Percentiles rank a stretch among this genome's conserved stretches.
Evolutionary conservation across 2,329 filamentous ascomycete species (phyloP).

Genomic region (Fusarium irregulare): DNA sequence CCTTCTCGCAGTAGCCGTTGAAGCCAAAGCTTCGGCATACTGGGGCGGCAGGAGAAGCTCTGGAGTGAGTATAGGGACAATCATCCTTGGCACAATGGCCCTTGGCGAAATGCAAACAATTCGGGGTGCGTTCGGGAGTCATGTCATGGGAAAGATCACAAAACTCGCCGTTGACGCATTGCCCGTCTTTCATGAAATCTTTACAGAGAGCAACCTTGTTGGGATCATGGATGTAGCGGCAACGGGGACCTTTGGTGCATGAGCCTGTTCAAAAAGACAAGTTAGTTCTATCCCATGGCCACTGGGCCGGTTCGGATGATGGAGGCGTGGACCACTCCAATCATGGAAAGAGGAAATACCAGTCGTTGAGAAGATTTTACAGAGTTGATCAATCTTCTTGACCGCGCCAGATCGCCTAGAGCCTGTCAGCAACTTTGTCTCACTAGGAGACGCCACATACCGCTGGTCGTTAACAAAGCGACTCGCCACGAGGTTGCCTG

Average conservation of each 20-base stretch:
- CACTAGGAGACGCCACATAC: constrained; percentile 62
- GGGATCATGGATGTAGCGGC: constrained; percentile 85
- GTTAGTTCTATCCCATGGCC: constrained; percentile 61
- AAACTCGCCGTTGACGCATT: constrained; percentile 78
- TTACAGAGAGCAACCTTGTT: constrained; percentile 92
- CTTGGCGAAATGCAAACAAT: constrained; percentile 89
- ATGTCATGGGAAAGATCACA: constrained; percentile 94
- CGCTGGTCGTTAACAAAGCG: constrained; percentile 79
- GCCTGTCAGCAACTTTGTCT: constrained; percentile 53
- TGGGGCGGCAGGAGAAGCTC: constrained; percentile 78
- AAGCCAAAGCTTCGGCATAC: constrained; percentile 88
- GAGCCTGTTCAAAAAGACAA: constrained; percentile 69
- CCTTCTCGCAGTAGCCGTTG: constrained; percentile 89
- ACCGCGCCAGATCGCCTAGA: constrained; percentile 63
- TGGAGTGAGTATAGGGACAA: constrained; percentile 88
- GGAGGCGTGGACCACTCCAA: constrained; percentile 38
- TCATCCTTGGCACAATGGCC: constrained; percentile 88
- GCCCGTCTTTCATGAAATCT: constrained; percentile 81
- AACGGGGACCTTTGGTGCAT: constrained; percentile 83
- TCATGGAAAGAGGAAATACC: constrained; percentile 67
- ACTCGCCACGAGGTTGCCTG: constrained; percentile 85
- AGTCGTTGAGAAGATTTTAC: constrained; percentile 77
- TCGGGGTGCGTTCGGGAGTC: constrained; percentile 83
- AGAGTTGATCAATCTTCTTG: constrained; percentile 78
- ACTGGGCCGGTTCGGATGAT: constrained; percentile 47